phyloP scores from a whole-genome alignment of 2,329 filamentous ascomycete genomes.

The Chaetomium sp. region DNA sequence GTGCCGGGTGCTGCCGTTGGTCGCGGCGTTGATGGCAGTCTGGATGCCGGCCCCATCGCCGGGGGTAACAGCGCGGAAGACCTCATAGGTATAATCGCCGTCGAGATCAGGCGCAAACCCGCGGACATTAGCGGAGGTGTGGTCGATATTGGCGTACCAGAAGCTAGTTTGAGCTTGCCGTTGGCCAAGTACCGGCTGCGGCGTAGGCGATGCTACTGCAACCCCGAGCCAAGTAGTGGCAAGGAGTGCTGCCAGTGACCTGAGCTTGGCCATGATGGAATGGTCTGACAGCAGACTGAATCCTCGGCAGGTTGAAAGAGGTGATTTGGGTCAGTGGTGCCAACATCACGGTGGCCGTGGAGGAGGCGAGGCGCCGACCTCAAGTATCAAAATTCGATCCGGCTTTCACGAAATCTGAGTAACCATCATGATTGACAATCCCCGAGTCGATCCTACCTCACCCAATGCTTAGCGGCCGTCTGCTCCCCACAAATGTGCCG shows the following conservation, averaged over 20 bases:
- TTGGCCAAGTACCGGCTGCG: neutral
- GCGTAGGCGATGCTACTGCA: neutral
- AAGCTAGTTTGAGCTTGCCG: constrained; percentile 35
- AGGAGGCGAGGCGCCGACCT: neutral
- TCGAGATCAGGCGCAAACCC: constrained; percentile 48
- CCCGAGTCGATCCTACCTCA: neutral
- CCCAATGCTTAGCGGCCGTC: too few species aligned
- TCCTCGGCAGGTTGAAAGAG: neutral
- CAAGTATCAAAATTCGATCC: neutral
- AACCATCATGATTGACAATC: neutral
- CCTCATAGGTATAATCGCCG: constrained; percentile 42
- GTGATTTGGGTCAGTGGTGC: neutral
- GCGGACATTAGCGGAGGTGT: constrained; percentile 40
- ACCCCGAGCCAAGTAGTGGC: neutral
- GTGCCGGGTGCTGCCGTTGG: constrained; percentile 41
- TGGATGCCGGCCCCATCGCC: constrained; percentile 45
- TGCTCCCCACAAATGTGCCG: neutral
- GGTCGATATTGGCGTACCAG: constrained; percentile 50
- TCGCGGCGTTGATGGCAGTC: constrained; percentile 43
- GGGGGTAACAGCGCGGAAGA: constrained; percentile 44
- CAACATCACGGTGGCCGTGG: neutral
- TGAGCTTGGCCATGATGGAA: neutral
- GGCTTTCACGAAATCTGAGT: neutral
- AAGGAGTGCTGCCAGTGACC: neutral
- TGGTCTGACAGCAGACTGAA: neutral